Evolutionary conservation across 1,284 basidiomycete genomes (phyloP).

Genomic region (Fomitopsis betulina): DNA sequence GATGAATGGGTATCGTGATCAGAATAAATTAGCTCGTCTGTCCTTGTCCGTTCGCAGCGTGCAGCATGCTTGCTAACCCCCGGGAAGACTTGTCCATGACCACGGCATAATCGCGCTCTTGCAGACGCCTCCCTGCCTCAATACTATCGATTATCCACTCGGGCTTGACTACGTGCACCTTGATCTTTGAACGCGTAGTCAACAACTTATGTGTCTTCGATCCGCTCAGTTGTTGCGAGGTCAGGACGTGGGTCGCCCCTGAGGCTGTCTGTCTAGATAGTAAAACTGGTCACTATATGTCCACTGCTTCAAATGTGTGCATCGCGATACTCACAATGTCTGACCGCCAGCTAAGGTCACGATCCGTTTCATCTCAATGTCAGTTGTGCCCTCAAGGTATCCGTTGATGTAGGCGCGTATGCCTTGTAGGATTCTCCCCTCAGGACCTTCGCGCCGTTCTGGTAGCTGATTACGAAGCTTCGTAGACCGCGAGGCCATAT

Average conservation of each 20-base stretch:
- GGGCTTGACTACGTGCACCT: constrained; percentile 57
- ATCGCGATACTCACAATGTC: constrained; percentile 35
- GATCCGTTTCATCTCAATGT: constrained; percentile 67
- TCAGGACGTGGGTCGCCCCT: constrained; percentile 67
- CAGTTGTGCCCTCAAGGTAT: constrained; percentile 62
- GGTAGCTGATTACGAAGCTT: constrained; percentile 48
- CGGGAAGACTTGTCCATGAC: constrained; percentile 33
- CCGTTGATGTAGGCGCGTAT: constrained; percentile 59
- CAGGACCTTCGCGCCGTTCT: constrained; percentile 15
- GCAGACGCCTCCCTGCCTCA: constrained; percentile 45
- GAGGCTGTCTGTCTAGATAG: constrained; percentile 43
- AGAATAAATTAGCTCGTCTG: constrained; percentile 1
- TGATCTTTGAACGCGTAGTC: constrained; percentile 39
- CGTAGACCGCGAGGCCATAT: constrained; percentile 39
- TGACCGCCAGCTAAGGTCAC: constrained; percentile 54
- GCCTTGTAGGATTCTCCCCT: constrained; percentile 36
- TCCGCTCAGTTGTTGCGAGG: constrained; percentile 60
- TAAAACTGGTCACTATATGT: not conserved
- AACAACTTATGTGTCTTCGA: constrained; percentile 62
- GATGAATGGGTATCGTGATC: not conserved
- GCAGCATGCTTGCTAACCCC: constrained; percentile 23
- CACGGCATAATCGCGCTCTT: constrained; percentile 52
- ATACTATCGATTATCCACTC: constrained; percentile 72
- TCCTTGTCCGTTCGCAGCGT: not conserved
- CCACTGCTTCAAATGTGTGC: not conserved